These are phyloP conservation scores for Solanum neorickii DNA, from an alignment of 257 asterid genomes.

Conservation along the genomic window DNA sequence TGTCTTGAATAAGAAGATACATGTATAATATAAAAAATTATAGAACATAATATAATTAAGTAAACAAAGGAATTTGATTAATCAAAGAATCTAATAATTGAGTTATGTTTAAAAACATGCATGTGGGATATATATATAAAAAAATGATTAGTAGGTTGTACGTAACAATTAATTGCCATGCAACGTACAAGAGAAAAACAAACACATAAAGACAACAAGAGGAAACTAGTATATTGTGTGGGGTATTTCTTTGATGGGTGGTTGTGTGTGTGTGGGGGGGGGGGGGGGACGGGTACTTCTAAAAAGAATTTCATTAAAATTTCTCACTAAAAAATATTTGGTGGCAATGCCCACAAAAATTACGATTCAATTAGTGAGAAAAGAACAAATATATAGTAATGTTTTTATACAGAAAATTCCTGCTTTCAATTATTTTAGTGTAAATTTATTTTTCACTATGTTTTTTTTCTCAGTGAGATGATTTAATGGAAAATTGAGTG, in stretches of 20 bases:
- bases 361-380: no score
- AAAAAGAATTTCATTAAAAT: background rate
- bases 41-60: background rate
- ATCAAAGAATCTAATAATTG: background rate
- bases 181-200: background rate
- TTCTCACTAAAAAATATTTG: background rate
- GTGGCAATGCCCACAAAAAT: background rate
- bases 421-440: background rate
- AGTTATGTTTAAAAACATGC: background rate
- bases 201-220: background rate
- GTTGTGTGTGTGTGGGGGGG: background rate
- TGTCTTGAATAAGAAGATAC: background rate
- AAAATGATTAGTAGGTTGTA: background rate
- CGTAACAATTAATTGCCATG: background rate
- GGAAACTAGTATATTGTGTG: background rate
- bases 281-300: background rate
- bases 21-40: background rate
- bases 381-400: no score
- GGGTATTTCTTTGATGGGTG: background rate
- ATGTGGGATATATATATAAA: background rate
- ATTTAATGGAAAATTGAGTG: background rate
- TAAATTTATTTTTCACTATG: background rate
- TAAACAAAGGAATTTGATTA: background rate
- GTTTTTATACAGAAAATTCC: no score
- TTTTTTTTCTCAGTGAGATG: background rate